Evolutionary conservation across 257 asterid species (phyloP), one percentile per base, ranked within the genome.

Genomic region (Solanum appendiculatum): DNA sequence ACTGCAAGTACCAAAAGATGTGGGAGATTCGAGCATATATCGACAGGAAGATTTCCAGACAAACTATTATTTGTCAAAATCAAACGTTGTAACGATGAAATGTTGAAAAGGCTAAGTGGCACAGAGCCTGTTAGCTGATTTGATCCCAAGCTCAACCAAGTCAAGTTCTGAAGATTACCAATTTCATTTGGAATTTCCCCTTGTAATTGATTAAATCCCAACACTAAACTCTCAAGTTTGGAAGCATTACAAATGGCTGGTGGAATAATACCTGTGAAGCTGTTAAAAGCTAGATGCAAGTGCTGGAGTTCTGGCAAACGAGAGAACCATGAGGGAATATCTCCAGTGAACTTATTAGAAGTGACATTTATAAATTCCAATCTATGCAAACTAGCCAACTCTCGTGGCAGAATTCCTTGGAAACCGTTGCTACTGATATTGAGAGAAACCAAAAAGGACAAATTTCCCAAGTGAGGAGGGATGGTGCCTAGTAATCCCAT

Each of bases 191-290:
- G 83, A 60, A 88, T 75, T 9, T 63, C 83, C 33, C 90, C 88
- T 75, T 58, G 72, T 23, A 88, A 40, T 3, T 31, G 73, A 64
- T 88, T 85, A 63, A 63, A 69, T n/a, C 89, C 46, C 42, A 88
- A 15, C 10, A 69, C 86, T 40, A 88, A 29, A 20, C 33, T 70
- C 81, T 88, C 81, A 3, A 88, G 44, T 54, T 58, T 89, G 12
- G 89, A 86, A 54, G 72, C 36, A 5, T 88, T 88, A 7, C 18
- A 84, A 25, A 89, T 29, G 42, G 72, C 60, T 6, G 39, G 85
- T 15, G 92, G 90, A 63, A 90, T 74, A n/a, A 58, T 21, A 39
- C 91, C 88, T 5, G 88, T 75, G 29, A 91, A 83, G 4, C 82
- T 58, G 39, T 91, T 89, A 34, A 64, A 18, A 3, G 69, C 13